Percentiles rank a stretch among this genome's conserved stretches.
Conservation (phyloP, 148 eudicot genomes). For the Rhododendron molle region DNA sequence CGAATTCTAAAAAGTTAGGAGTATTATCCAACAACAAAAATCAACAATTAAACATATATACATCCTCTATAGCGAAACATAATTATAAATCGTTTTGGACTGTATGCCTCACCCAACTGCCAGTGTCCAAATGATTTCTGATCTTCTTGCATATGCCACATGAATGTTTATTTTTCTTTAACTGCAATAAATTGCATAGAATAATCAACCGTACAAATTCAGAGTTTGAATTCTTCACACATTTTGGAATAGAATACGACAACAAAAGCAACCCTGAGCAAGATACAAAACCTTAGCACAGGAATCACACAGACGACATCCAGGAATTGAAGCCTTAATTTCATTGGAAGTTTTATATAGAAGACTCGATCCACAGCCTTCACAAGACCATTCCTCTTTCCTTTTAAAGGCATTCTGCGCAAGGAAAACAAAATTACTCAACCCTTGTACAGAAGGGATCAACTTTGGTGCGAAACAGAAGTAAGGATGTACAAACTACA, state of each 20-base stretch:
- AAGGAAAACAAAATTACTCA: constrained; percentile 6
- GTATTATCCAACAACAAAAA: neutral
- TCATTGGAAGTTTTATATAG: constrained; percentile 41
- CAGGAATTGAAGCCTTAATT: constrained; percentile 40
- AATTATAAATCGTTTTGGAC: neutral
- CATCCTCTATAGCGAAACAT: neutral
- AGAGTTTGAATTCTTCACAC: neutral
- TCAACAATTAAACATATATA: neutral
- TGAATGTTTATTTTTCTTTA: constrained; percentile 58
- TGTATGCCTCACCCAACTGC: constrained; percentile 61
- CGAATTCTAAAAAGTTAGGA: neutral
- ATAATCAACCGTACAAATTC: neutral
- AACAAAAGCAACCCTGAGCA: neutral
- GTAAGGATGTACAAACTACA: neutral
- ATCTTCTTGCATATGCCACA: constrained; percentile 79
- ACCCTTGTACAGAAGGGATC: neutral
- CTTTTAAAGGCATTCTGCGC: constrained; percentile 35
- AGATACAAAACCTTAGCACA: constrained; percentile 57
- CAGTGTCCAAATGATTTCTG: constrained; percentile 56
- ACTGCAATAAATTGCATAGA: constrained; percentile 21
- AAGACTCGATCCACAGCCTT: constrained; percentile 66
- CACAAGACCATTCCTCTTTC: constrained; percentile 51
- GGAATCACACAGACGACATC: constrained; percentile 37
- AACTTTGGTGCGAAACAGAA: neutral
- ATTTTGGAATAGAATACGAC: neutral